Evolutionary conservation across 192 early-diverging fungal species (phyloP), one percentile per base, ranked within the genome.

Genomic region (Backusella mclennaniae): DNA sequence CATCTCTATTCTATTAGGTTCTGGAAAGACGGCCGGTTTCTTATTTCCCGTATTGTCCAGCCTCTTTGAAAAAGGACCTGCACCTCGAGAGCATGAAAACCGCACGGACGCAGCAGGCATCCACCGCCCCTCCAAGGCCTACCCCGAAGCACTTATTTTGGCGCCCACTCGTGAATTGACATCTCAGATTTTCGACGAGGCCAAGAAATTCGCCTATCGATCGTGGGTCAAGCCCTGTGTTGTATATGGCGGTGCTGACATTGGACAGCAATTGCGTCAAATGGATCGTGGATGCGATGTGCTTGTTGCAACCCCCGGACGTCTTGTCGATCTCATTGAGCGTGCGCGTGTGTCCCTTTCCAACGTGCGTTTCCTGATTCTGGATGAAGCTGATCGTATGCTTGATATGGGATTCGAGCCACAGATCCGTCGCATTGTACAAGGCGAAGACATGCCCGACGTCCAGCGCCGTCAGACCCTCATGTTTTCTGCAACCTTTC

Each of bases 381-480:
- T 98, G 23, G 96, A 99, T 77, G 96, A 98, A 84, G 96, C 96
- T 33, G 97, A 99, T 86, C 91, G 97, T 69, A 99, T 98, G 97
- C 87, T 99, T 70, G 96, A 99, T 78, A 92, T 93, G 82, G 96
- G 95, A 53, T 97, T 97, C 83, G 95, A 99, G 74, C 92, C 92
- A 66, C 93, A 95, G 76, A 97, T 99, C 79, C 89, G 91, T 71
- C 91, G 93, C 69, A 96, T 99, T 81, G 90, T 97, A 46, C 91
- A 88, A 84, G 73, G 94, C 90, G 86, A 90, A 85, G 88, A 84
- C 77, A 95, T 84, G 90, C 91, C 84, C 74, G 87, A 87, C 39
- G 90, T 96, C 15, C 69, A 94, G 93, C 85, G 87, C 81, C 90
- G 95, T n/a, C 93, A 96, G 79, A 96, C 95, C 2, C 93, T 97